Conservation (phyloP, 176 grass and related monocot genomes). For the Paspalum vaginatum region DNA sequence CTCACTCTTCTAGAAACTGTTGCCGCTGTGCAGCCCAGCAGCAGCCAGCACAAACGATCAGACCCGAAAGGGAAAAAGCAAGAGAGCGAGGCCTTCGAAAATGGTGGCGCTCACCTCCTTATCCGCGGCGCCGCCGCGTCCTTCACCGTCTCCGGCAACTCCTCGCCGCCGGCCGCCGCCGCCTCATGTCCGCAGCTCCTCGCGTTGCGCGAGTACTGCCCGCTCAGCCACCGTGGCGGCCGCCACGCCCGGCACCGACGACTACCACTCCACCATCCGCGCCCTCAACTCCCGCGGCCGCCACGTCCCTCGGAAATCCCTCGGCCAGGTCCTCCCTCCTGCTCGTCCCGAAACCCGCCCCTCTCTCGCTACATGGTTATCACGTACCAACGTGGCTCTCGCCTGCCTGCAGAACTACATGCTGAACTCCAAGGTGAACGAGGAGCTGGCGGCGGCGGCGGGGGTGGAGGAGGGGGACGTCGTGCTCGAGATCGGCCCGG, state of each 20-base stretch:
- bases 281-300: constrained; percentile 86
- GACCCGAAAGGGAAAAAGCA: too few relatives aligned
- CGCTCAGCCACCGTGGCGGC: neutral
- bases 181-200: neutral
- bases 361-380: too few relatives aligned
- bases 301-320: constrained; percentile 77
- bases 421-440: constrained; percentile 78
- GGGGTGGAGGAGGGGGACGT: constrained; percentile 72
- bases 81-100: neutral
- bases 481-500: constrained; percentile 92
- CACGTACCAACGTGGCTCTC: neutral
- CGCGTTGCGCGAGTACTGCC: neutral
- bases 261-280: constrained; percentile 78
- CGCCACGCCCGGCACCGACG: constrained; percentile 40
- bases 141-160: constrained; percentile 34
- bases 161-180: constrained; percentile 37
- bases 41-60: too few relatives aligned
- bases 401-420: constrained; percentile 68
- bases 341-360: neutral
- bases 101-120: constrained; percentile 49
- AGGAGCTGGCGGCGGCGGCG: constrained; percentile 64
- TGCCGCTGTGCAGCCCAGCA: too few relatives aligned
- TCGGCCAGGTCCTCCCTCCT: constrained; percentile 66
- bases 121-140: constrained; percentile 36
- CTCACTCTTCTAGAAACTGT: too few relatives aligned